phyloP scores from a whole-genome alignment of 2,329 filamentous ascomycete genomes.

The Stagonosporopsis chrysanthemi region DNA sequence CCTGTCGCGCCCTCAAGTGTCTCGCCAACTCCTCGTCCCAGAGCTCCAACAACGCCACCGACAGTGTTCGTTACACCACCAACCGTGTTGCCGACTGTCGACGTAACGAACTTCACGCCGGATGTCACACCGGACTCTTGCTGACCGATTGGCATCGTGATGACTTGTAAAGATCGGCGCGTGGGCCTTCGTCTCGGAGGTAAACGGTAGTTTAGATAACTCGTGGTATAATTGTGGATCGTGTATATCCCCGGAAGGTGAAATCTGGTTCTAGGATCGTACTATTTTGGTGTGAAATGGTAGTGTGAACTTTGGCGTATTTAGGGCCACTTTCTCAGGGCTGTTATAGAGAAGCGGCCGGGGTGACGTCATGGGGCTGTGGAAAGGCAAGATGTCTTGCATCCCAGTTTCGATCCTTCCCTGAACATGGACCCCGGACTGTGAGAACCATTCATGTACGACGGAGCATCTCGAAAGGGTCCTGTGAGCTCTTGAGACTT shows the following conservation, averaged over 20 bases:
- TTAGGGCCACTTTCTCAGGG: constrained; percentile 5
- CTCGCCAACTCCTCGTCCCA: constrained; percentile 55
- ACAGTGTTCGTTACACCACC: constrained; percentile 63
- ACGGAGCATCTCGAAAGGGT: background rate
- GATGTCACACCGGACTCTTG: constrained; percentile 57
- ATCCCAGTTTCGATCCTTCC: background rate
- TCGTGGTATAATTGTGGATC: constrained; percentile 1
- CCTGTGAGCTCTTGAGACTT: constrained; percentile 2
- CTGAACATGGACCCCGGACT: constrained; percentile 2
- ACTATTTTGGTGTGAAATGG: constrained; percentile 7
- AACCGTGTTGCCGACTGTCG: constrained; percentile 62
- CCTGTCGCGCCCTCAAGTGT: constrained; percentile 57
- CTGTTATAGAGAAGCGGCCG: constrained; percentile 9
- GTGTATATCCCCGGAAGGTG: background rate
- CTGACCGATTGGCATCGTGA: constrained; percentile 47
- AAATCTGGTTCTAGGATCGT: constrained; percentile 13
- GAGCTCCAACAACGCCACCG: constrained; percentile 60
- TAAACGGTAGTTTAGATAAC: background rate
- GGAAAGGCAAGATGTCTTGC: constrained; percentile 2
- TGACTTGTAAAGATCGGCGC: constrained; percentile 4
- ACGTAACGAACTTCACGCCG: constrained; percentile 63
- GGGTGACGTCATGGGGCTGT: constrained; percentile 17
- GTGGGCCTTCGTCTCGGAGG: constrained; percentile 2
- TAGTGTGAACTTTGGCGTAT: constrained; percentile 7
- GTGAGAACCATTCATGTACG: background rate